A percentile compares a stretch with the other conserved stretches of the same genome.
Conservation (phyloP, 2,329 filamentous ascomycete genomes). For the Alternaria ethzedia region DNA sequence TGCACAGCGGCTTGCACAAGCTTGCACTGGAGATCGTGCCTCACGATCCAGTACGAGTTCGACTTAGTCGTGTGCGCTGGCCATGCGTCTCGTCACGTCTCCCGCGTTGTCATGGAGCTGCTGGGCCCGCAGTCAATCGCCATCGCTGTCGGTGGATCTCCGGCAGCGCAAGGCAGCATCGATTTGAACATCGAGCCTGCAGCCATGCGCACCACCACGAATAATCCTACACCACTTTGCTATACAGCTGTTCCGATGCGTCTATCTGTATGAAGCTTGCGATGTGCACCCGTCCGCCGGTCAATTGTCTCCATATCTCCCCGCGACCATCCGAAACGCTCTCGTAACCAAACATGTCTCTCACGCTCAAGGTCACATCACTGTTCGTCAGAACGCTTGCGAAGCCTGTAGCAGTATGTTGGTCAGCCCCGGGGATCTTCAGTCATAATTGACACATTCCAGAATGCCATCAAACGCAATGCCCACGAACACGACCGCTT, state of each 20-base stretch:
- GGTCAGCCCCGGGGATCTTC: no score
- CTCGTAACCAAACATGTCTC: constrained; percentile 58
- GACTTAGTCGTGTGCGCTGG: background rate
- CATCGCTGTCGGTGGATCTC: constrained; percentile 26
- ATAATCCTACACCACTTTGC: background rate
- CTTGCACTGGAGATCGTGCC: background rate
- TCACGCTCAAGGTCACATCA: constrained; percentile 71
- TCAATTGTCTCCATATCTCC: constrained; percentile 11
- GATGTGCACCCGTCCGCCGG: constrained; percentile 6
- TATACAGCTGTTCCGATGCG: background rate
- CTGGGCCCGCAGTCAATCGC: background rate
- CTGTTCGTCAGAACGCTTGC: constrained; percentile 69
- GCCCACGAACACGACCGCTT: constrained; percentile 73
- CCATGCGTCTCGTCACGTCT: constrained; percentile 1
- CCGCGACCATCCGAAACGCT: constrained; percentile 7
- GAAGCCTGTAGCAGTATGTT: constrained; percentile 69
- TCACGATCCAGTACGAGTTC: background rate
- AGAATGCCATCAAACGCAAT: constrained; percentile 73
- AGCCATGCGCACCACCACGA: constrained; percentile 2
- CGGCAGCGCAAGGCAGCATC: constrained; percentile 31
- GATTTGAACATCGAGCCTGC: constrained; percentile 13
- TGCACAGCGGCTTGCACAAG: constrained; percentile 12
- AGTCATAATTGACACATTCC: constrained; percentile 5
- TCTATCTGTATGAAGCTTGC: background rate
- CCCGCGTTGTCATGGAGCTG: constrained; percentile 1